Base-by-base conservation (phyloP, 148 eudicot species). In the Linanthus parryae region DNA sequence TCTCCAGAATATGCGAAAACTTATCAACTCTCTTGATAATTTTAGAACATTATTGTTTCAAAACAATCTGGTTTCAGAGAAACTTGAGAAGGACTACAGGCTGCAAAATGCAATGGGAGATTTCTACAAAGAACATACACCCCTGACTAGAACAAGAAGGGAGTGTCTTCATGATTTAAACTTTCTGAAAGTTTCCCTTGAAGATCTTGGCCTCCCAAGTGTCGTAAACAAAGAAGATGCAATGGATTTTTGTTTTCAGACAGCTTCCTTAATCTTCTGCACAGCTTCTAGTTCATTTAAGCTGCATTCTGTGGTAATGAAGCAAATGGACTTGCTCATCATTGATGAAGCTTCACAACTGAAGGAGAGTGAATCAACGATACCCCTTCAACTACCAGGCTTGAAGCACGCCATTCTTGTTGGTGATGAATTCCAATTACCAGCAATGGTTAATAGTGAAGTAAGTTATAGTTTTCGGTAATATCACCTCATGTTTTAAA, bases 301-400 rank as follows among this genome's bases (percentile, higher is more conserved):
- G 77, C 74, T 85, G 14, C 69, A 68, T 34, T 25, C 49, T 6
- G 49, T 63, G 36, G 44, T 49, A 5, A 63, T 62, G 56, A 57
- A 78, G 28, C 79, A 83, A 7, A 43, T 70, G 18, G 52, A 67
- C 21, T 46, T 88, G 55, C 40, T 88, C 61, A 80, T 88, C n/a
- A 67, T 87, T 35, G 96, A 87, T 61, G 96, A 87, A 62, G 96
- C 95, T 39, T 82, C 86, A 5, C 95, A 86, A 22, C 35, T 86
- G 57, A 86, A 82, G 63, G 95, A 86, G 54, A 72, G 86, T 54
- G 95, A 86, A 62, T 69, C 95, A 13, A 54, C 58, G 2, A 80
- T 86, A 54, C 90, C 95, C 8, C 58, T 86, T 64, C 87, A 82
- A 49, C 67, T 86, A 4, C 71, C 70, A 2, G 82, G 81, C 28